These are phyloP conservation scores for Aureobasidium melanogenum DNA, from an alignment of 2,329 filamentous ascomycete species.

Conservation along the genomic window DNA sequence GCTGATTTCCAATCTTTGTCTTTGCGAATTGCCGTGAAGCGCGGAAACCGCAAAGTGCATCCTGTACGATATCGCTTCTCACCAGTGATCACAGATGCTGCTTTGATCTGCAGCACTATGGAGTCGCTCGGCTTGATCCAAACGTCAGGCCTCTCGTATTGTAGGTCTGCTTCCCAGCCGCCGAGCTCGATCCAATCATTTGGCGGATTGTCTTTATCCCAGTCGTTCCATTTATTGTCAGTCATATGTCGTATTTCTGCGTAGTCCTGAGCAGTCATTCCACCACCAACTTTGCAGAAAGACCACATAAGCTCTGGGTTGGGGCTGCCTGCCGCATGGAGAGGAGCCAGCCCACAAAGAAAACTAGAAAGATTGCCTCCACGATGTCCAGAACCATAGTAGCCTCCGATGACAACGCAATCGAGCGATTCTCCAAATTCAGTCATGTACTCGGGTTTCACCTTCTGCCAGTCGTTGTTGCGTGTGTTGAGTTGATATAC, in stretches of 20 bases:
- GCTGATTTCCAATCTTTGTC: constrained; percentile 80
- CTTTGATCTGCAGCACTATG: constrained; percentile 80
- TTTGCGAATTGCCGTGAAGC: constrained; percentile 71
- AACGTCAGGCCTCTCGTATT: constrained; percentile 74
- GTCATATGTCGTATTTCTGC: constrained; percentile 72
- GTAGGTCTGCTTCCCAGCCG: constrained; percentile 51
- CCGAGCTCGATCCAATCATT: constrained; percentile 71
- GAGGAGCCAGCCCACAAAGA: constrained; percentile 68
- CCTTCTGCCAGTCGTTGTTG: constrained; percentile 96
- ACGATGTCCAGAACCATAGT: constrained; percentile 79
- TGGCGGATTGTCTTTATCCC: constrained; percentile 70
- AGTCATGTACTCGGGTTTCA: constrained; percentile 97
- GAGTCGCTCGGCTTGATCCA: constrained; percentile 91
- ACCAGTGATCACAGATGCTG: constrained; percentile 57
- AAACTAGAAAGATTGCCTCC: constrained; percentile 80
- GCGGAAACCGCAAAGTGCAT: constrained; percentile 79
- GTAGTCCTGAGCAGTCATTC: constrained; percentile 79
- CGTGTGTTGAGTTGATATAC: constrained; percentile 80
- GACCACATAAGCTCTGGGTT: constrained; percentile 72
- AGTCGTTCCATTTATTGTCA: constrained; percentile 84
- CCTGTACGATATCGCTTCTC: constrained; percentile 72
- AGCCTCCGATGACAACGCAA: constrained; percentile 81
- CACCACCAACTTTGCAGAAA: constrained; percentile 98
- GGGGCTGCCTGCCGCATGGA: constrained; percentile 27
- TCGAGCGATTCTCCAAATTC: constrained; percentile 93